Percentiles rank a stretch among this genome's conserved stretches.
Evolutionary conservation across 2,329 filamentous ascomycete genomes (phyloP).

Genomic region (Paecilomyces fulvus): DNA sequence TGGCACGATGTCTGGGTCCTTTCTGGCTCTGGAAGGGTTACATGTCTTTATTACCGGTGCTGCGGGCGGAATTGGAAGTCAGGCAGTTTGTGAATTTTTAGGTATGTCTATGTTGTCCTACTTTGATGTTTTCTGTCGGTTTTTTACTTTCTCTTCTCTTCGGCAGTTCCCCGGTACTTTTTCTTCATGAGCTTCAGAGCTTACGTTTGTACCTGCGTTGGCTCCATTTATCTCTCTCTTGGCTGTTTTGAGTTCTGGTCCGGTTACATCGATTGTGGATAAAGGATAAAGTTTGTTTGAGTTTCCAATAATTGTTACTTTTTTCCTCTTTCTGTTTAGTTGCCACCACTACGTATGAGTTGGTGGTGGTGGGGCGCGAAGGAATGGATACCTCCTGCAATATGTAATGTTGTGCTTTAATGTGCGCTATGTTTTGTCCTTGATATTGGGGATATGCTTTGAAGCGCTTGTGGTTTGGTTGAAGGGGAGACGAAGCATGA

Average conservation of each 20-base stretch:
- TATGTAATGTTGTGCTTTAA: no score
- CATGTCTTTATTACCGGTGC: constrained; percentile 50
- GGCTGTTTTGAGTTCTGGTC: neutral
- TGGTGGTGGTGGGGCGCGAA: no score
- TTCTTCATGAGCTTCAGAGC: neutral
- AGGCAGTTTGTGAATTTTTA: constrained; percentile 45
- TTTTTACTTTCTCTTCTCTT: neutral
- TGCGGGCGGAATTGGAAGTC: constrained; percentile 43
- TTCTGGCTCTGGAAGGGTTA: constrained; percentile 39
- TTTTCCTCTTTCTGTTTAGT: neutral
- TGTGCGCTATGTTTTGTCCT: no score
- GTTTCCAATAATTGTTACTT: neutral
- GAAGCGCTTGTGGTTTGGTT: no score
- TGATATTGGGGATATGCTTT: no score
- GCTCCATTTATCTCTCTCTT: neutral
- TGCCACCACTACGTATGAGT: neutral
- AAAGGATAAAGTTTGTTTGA: neutral
- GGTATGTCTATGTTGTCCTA: no score
- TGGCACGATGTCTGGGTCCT: constrained; percentile 25
- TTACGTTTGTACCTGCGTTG: neutral
- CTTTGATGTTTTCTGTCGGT: neutral
- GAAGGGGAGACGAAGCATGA: no score
- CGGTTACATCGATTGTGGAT: no score
- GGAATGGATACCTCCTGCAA: neutral
- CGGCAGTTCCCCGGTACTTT: neutral